Evolutionary conservation across 2,329 filamentous ascomycete genomes (phyloP).

Genomic region (Hymenoscyphus albidus): DNA sequence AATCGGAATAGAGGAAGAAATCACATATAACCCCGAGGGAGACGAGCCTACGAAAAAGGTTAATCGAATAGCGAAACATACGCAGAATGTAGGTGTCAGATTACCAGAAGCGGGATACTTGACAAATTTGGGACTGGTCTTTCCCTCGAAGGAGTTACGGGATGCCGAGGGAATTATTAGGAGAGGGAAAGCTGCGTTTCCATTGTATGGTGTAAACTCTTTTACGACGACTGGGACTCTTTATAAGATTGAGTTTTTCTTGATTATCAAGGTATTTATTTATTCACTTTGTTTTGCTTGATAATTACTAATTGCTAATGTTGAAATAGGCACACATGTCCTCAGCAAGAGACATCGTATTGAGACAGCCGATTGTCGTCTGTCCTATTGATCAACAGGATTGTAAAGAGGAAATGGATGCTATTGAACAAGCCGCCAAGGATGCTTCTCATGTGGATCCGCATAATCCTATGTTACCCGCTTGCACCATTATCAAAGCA

Average conservation of each 20-base stretch:
- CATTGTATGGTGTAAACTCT: conserved; percentile 79
- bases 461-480: conserved; percentile 89
- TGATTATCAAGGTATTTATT: conserved; percentile 91
- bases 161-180: conserved; percentile 86
- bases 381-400: conserved; percentile 92
- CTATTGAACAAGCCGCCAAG: conserved; percentile 92
- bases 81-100: conserved; percentile 75
- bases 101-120: conserved; percentile 89
- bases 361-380: conserved; percentile 91
- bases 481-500: conserved; percentile 74
- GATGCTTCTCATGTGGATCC: conserved; percentile 85
- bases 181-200: conserved; percentile 80
- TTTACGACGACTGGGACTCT: conserved; percentile 92
- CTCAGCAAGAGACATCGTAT: conserved; percentile 78
- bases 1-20: conserved; percentile 91
- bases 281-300: not conserved
- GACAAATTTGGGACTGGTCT: conserved; percentile 86
- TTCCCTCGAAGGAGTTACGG: conserved; percentile 82
- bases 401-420: conserved; percentile 98
- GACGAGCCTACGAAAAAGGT: conserved; percentile 90
- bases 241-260: conserved; percentile 97
- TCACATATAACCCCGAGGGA: conserved; percentile 97
- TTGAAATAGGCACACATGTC: conserved; percentile 73
- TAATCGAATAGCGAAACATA: conserved; percentile 81
- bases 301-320: conserved; percentile 15